phyloP scores from a whole-genome alignment of 495 filamentous ascomycete species.

The Lasiosphaeris hirsuta region DNA sequence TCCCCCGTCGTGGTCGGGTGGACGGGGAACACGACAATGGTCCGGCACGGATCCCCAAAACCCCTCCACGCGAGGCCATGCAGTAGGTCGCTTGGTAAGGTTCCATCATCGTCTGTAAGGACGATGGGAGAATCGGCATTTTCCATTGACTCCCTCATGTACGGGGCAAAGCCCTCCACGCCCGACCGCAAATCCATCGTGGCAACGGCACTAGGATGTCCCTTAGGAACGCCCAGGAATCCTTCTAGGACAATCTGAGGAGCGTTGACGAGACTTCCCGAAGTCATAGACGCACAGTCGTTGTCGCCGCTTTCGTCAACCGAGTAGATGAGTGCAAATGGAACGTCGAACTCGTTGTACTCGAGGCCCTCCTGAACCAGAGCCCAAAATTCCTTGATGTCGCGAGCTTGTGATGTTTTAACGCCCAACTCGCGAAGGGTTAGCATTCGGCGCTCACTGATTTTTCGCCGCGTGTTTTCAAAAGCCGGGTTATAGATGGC shows the following conservation, averaged over 20 bases:
- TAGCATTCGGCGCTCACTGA: slow-evolving; percentile 63
- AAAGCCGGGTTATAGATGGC: slow-evolving; percentile 69
- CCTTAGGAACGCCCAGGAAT: slow-evolving; percentile 57
- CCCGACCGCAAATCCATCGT: slow-evolving; percentile 58
- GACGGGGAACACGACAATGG: slow-evolving; percentile 66
- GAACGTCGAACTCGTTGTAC: slow-evolving; percentile 60
- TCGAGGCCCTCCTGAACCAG: slow-evolving; percentile 55
- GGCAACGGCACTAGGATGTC: slow-evolving; percentile 51
- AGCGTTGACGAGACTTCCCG: slow-evolving; percentile 49
- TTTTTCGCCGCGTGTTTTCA: slow-evolving; percentile 62
- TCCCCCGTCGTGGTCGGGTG: slow-evolving; percentile 64
- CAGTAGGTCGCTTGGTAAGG: slow-evolving; percentile 55
- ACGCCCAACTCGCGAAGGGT: slow-evolving; percentile 68
- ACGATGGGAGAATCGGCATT: slow-evolving; percentile 51
- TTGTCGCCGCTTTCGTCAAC: slow-evolving; percentile 57
- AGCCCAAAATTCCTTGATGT: slow-evolving; percentile 61
- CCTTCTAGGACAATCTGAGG: slow-evolving; percentile 60
- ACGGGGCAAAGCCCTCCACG: slow-evolving; percentile 60
- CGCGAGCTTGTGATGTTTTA: slow-evolving; percentile 61
- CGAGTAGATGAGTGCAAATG: slow-evolving; percentile 63
- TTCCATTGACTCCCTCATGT: slow-evolving; percentile 66
- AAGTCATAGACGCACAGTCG: slow-evolving; percentile 60
- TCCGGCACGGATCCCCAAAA: slow-evolving; percentile 59
- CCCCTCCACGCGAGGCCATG: slow-evolving; percentile 61
- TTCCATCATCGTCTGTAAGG: slow-evolving; percentile 55